These are phyloP conservation scores for Hamamelis virginiana DNA, from an alignment of 164 flowering plant genomes.

Conservation along the genomic window DNA sequence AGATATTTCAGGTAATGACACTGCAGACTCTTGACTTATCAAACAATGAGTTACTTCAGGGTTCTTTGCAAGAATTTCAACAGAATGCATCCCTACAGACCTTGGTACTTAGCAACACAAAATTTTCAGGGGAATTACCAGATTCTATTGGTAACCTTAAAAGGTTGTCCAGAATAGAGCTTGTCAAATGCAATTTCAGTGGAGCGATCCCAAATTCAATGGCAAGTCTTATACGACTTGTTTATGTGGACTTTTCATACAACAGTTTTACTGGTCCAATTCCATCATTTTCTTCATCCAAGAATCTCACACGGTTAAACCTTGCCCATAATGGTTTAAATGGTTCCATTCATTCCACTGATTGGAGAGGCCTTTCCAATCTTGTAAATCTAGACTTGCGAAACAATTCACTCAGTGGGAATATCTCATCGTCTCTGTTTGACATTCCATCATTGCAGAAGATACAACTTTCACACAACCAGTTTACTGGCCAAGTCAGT, in stretches of 20 bases:
- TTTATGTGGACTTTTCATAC: constrained; percentile 40
- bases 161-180: constrained; percentile 27
- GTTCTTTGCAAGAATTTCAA: constrained; percentile 27
- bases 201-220: constrained; percentile 40
- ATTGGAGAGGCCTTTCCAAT: constrained; percentile 20
- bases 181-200: constrained; percentile 24
- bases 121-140: constrained; percentile 27
- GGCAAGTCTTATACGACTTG: constrained; percentile 27
- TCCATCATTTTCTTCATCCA: constrained; percentile 25
- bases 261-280: constrained; percentile 39
- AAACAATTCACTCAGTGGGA: constrained; percentile 37
- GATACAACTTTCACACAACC: constrained; percentile 32
- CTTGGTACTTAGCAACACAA: constrained; percentile 14
- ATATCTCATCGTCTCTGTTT: constrained; percentile 40
- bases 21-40: constrained; percentile 28
- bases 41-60: constrained; percentile 17
- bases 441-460: constrained; percentile 31
- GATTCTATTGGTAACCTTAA: constrained; percentile 23
- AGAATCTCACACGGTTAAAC: constrained; percentile 28
- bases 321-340: constrained; percentile 28
- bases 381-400: constrained; percentile 31
- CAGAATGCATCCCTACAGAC: constrained; percentile 12
- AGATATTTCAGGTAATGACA: constrained; percentile 21
- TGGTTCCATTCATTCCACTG: constrained; percentile 29
- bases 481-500: constrained; percentile 27